These are phyloP conservation scores for Earliella scabrosa DNA, from an alignment of 1,284 basidiomycete species.

Conservation along the genomic window DNA sequence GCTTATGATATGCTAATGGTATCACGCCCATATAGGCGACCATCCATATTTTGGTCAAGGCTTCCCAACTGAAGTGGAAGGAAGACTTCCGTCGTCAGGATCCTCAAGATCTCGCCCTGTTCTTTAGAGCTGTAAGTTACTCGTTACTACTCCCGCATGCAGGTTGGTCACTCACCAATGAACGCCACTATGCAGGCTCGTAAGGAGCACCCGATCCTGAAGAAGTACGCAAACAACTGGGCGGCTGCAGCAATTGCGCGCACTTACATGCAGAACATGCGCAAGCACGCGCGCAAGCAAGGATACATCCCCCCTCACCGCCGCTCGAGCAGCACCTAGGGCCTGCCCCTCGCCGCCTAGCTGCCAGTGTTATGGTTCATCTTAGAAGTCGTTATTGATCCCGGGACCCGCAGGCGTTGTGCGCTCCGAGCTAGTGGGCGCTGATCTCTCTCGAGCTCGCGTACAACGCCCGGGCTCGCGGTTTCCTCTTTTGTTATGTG, in stretches of 20 bases:
- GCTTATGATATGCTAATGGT: not conserved
- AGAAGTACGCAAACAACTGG: constrained; percentile 10
- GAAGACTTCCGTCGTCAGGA: constrained; percentile 10
- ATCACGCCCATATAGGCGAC: not conserved
- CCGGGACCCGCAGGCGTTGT: no score
- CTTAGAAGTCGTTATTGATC: no score
- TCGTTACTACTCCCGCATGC: no score
- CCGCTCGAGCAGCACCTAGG: no score
- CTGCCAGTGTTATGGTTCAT: no score
- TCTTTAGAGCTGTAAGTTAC: constrained; percentile 2
- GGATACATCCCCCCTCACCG: constrained; percentile 3
- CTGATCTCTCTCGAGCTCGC: no score
- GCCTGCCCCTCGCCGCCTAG: no score
- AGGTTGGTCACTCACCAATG: not conserved
- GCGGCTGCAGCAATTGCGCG: constrained; percentile 5
- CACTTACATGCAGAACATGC: constrained; percentile 16
- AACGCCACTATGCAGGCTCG: constrained; percentile 5
- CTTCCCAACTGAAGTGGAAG: constrained; percentile 1
- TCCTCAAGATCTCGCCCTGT: not conserved
- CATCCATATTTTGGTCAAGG: constrained; percentile 2
- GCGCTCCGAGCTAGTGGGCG: no score
- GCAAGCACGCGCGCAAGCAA: constrained; percentile 8
- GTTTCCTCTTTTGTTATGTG: no score
- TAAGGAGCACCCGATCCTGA: constrained; percentile 3
- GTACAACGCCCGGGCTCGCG: no score